Conservation (phyloP, 345 rosid species). For the Theobroma cacao region DNA sequence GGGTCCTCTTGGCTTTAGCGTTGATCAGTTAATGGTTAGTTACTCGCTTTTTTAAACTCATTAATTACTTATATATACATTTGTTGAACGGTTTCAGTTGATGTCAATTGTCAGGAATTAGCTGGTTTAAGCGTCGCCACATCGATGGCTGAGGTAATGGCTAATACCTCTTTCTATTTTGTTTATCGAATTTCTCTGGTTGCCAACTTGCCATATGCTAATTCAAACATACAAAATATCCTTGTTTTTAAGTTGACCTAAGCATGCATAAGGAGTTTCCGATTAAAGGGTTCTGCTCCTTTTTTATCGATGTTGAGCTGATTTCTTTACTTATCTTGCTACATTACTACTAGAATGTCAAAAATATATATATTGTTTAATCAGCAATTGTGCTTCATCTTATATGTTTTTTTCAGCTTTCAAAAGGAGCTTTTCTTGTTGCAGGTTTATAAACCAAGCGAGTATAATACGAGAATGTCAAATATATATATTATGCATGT, state of each 20-base stretch:
- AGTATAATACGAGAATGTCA: too few species aligned
- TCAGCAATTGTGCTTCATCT: conserved; percentile 1
- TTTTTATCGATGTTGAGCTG: not conserved
- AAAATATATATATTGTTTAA: not conserved
- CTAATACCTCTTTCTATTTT: not conserved
- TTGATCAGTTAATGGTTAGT: conserved; percentile 88
- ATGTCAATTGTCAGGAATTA: conserved; percentile 56
- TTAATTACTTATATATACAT: not conserved
- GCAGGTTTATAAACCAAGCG: conserved; percentile 10
- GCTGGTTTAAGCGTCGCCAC: conserved; percentile 95
- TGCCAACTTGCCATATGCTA: not conserved
- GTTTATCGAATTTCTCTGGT: not conserved
- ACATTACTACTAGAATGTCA: not conserved
- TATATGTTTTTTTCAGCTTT: not conserved
- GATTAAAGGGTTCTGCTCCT: not conserved
- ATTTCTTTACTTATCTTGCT: not conserved
- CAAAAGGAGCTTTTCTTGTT: not conserved
- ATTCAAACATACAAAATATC: not conserved
- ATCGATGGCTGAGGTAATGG: conserved; percentile 78
- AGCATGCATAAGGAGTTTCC: not conserved
- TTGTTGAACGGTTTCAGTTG: not conserved
- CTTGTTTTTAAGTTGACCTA: not conserved
- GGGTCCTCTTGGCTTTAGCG: conserved; percentile 92
- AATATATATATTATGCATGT: too few species aligned
- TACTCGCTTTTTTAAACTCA: not conserved